A percentile compares a stretch with the other conserved stretches of the same genome.
Conservation (phyloP, 495 filamentous ascomycete genomes). For the Niebla homalea region DNA sequence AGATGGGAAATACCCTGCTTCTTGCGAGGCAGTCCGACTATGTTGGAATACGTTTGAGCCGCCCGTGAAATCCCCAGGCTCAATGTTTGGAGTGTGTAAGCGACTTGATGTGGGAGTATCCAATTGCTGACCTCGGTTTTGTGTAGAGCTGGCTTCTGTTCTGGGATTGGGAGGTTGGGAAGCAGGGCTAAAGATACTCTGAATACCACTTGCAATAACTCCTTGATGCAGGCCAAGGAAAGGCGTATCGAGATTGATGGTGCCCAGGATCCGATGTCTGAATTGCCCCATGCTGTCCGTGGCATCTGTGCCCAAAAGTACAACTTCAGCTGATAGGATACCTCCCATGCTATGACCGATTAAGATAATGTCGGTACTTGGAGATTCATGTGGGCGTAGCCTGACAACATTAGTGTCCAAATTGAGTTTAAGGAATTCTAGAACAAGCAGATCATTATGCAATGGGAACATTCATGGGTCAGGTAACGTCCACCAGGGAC, state of each 20-base stretch:
- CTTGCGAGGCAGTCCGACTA: too few relatives aligned
- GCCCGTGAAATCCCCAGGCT: neutral
- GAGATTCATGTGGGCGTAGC: constrained; percentile 63
- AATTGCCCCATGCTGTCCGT: constrained; percentile 11
- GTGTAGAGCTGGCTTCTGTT: neutral
- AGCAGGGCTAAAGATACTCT: constrained; percentile 57
- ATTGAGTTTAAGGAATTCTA: neutral
- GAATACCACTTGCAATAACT: constrained; percentile 64
- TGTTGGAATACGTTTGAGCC: too few relatives aligned
- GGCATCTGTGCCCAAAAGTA: constrained; percentile 38
- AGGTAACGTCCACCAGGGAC: too few relatives aligned
- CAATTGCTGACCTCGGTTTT: neutral
- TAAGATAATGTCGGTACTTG: constrained; percentile 64
- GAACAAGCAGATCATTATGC: neutral
- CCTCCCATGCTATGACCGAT: constrained; percentile 90
- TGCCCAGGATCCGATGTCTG: constrained; percentile 70
- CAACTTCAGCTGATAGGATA: constrained; percentile 67
- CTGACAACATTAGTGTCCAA: constrained; percentile 23
- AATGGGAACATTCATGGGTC: too few relatives aligned
- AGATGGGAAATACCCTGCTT: neutral
- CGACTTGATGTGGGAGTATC: neutral
- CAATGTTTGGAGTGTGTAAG: neutral
- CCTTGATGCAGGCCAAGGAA: constrained; percentile 84
- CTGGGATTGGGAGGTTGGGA: constrained; percentile 21
- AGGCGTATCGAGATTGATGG: constrained; percentile 75